Evolutionary conservation across 2,329 filamentous ascomycete species (phyloP), one percentile per base, ranked within the genome.

Genomic region (Fusarium domesticum): DNA sequence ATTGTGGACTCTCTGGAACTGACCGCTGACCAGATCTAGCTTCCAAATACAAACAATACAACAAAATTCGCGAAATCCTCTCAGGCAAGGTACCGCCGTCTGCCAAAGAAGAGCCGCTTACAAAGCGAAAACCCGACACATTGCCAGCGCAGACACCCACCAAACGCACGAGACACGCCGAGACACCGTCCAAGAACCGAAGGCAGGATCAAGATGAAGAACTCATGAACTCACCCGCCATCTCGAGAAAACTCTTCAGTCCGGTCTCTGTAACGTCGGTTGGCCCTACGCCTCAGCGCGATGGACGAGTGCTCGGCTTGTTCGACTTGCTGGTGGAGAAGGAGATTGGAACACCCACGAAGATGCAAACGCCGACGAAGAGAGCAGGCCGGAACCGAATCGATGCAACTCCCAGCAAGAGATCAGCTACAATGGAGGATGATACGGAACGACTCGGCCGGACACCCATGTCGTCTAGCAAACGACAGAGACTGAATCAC

Each of bases 241-340:
- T 75, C 34, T 71, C 75, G 30, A 72, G 80, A 20, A 80, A 75
- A 45, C 70, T 84, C 6, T 85, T 84, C 59, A 81, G 78, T 44
- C 78, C 81, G 2, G 67, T 67, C 0, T 71, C 75, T 10, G 78
- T 80, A 3, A 81, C 78, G 5, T 78, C 75, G 1, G 78, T 93
- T 48, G 87, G 86, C 3, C 88, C 88, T 2, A 93, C 88, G 11
- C 88, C 88, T 3, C 88, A 92, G 59, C 81, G 83, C 49, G 85
- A 92, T 62, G 88, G 88, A 19, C 80, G 80, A 16, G 83, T 90
- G 1, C 73, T 93, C 3, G 87, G 88, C 5, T 69, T 93, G 15
- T 93, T 93, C 61, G 88, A 92, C 60, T 68, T 86, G 10, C 69
- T 89, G 6, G 69, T 72, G 18, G 73, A 78, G 44, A 70, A 71